Evolutionary conservation across 192 early-diverging fungal species (phyloP).

Genomic region (Lobosporangium transversale): DNA sequence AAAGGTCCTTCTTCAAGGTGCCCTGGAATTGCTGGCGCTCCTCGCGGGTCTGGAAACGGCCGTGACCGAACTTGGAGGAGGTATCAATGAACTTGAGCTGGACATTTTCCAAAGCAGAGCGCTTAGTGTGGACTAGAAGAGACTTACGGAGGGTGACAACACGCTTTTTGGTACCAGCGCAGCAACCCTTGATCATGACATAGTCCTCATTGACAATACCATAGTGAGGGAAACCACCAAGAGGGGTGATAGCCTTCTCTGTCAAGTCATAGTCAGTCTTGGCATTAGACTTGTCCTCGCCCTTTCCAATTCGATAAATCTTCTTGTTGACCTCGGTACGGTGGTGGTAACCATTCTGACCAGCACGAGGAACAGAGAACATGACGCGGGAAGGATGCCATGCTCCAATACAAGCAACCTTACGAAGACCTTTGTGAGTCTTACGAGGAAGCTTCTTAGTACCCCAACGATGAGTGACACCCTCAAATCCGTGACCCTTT

Average conservation of each 20-base stretch:
- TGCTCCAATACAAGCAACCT: constrained; percentile 99
- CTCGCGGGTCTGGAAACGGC: constrained; percentile 97
- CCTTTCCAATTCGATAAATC: constrained; percentile 98
- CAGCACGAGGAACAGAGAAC: constrained; percentile 99
- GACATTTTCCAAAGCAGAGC: constrained; percentile 96
- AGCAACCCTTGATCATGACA: constrained; percentile 98
- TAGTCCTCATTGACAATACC: constrained; percentile 98
- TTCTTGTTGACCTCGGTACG: constrained; percentile 99
- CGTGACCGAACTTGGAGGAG: constrained; percentile 97
- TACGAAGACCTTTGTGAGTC: constrained; percentile 99
- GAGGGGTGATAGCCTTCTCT: constrained; percentile 94
- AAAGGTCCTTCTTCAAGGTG: constrained; percentile 87
- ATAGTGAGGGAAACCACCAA: constrained; percentile 99
- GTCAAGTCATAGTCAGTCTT: constrained; percentile 98
- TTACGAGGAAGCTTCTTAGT: constrained; percentile 99
- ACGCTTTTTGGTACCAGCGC: constrained; percentile 96
- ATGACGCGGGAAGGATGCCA: constrained; percentile 98
- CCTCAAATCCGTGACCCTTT: constrained; percentile 99
- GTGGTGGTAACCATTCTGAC: constrained; percentile 99
- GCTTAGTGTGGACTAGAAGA: constrained; percentile 94
- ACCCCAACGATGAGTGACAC: constrained; percentile 99
- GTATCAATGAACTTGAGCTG: constrained; percentile 99
- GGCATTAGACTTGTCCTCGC: constrained; percentile 81
- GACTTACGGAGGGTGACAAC: constrained; percentile 99
- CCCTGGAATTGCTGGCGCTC: constrained; percentile 97